phyloP scores from a whole-genome alignment of 176 grass and related monocot species.

The Oryza nivara region DNA sequence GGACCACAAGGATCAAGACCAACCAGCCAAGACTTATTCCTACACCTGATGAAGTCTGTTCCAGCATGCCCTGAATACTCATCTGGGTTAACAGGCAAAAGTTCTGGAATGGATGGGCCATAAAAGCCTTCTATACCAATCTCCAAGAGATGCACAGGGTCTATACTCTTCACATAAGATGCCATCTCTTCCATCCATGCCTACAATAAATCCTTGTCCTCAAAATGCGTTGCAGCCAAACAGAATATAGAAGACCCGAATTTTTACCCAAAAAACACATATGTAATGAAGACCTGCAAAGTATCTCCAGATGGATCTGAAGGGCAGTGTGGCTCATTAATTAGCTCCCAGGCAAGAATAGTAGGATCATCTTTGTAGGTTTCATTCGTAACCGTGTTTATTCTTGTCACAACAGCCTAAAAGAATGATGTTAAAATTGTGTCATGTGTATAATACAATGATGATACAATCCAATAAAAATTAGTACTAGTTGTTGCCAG shows the following conservation, averaged over 20 bases:
- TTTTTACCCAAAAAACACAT: background rate
- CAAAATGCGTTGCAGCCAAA: background rate
- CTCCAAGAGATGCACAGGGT: slow-evolving; percentile 61
- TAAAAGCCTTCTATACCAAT: slow-evolving; percentile 82
- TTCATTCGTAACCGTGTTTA: slow-evolving; percentile 70
- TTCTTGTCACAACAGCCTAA: slow-evolving; percentile 74
- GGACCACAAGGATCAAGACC: too few species aligned
- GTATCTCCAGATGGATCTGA: slow-evolving; percentile 80
- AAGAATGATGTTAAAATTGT: background rate
- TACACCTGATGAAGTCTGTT: slow-evolving; percentile 84
- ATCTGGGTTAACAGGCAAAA: slow-evolving; percentile 58
- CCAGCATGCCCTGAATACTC: slow-evolving; percentile 55
- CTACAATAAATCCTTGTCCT: slow-evolving; percentile 39
- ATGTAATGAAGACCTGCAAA: slow-evolving; percentile 53
- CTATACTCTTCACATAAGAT: slow-evolving; percentile 69
- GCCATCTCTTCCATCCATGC: slow-evolving; percentile 94
- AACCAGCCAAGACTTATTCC: too few species aligned
- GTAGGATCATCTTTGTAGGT: slow-evolving; percentile 82
- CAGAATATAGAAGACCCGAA: background rate
- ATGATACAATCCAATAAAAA: background rate
- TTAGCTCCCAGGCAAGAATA: slow-evolving; percentile 86
- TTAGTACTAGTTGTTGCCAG: background rate
- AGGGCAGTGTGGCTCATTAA: slow-evolving; percentile 79
- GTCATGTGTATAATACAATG: background rate
- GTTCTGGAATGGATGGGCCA: slow-evolving; percentile 65